A percentile compares a stretch with the other conserved stretches of the same genome.
These are phyloP conservation scores for Ophiostoma montium DNA, from an alignment of 2,329 filamentous ascomycete genomes.

Conservation along the genomic window DNA sequence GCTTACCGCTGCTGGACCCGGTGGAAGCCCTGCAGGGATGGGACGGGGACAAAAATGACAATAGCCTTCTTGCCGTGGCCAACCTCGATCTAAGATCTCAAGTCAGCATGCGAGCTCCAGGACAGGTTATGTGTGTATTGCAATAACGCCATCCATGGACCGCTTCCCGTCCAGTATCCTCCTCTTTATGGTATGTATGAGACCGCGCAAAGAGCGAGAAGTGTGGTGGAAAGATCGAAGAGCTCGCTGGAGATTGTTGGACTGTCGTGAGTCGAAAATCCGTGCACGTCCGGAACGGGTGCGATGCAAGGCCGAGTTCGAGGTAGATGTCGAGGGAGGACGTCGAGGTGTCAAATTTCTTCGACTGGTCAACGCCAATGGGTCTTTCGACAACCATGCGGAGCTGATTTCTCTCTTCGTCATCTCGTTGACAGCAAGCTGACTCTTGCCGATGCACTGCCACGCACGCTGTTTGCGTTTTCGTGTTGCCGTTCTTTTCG, in stretches of 20 bases:
- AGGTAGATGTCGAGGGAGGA: neutral
- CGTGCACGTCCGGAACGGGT: no score
- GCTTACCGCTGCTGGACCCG: slow-evolving; percentile 98
- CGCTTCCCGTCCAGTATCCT: slow-evolving; percentile 61
- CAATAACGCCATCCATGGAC: slow-evolving; percentile 44
- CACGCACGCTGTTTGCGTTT: neutral
- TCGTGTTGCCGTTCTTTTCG: neutral
- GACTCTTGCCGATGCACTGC: neutral
- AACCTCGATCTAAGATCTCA: slow-evolving; percentile 88
- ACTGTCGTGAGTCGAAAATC: neutral
- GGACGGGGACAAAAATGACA: slow-evolving; percentile 99
- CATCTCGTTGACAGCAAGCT: neutral
- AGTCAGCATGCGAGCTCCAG: slow-evolving; percentile 68
- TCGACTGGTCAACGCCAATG: neutral
- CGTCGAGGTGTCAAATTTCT: neutral
- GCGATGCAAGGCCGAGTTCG: neutral
- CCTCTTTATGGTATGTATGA: slow-evolving; percentile 6
- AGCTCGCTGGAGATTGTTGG: neutral
- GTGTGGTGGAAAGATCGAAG: neutral
- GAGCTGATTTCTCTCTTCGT: neutral
- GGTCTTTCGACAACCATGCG: slow-evolving; percentile 1
- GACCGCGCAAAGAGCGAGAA: neutral
- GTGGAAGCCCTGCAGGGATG: slow-evolving; percentile 97
- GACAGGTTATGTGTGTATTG: slow-evolving; percentile 21
- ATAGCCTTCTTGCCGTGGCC: slow-evolving; percentile 99